These are phyloP conservation scores for Torulaspora indica DNA, from an alignment of 805 yeast genomes.

Conservation along the genomic window DNA sequence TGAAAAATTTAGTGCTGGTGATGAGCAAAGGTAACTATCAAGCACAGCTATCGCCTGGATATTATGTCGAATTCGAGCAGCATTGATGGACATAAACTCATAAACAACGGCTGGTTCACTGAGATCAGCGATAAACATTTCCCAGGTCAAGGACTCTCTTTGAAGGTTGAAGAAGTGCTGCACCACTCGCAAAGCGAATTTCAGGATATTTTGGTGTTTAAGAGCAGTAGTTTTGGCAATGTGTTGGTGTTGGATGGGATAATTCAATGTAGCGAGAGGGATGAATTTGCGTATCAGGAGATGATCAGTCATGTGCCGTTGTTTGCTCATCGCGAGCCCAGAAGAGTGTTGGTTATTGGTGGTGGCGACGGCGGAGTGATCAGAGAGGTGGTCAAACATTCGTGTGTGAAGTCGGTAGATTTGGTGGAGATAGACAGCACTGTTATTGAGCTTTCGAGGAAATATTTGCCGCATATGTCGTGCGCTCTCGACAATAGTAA, in stretches of 20 bases:
- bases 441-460: conserved; percentile 66
- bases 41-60: neutral
- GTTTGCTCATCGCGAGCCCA: conserved; percentile 70
- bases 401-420: conserved; percentile 56
- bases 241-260: conserved; percentile 87
- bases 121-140: conserved; percentile 67
- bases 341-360: conserved; percentile 78
- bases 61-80: conserved; percentile 18
- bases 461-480: conserved; percentile 77
- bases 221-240: conserved; percentile 73
- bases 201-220: conserved; percentile 79
- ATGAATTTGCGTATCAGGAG: conserved; percentile 92
- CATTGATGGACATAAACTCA: conserved; percentile 22
- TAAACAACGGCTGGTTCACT: conserved; percentile 72
- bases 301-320: conserved; percentile 82
- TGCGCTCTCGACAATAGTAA: conserved; percentile 56
- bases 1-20: neutral
- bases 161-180: conserved; percentile 60
- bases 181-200: conserved; percentile 62
- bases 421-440: conserved; percentile 87
- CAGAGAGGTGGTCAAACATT: conserved; percentile 79
- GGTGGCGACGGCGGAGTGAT: conserved; percentile 97
- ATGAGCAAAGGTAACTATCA: neutral
- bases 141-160: conserved; percentile 81
- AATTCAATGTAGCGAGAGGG: conserved; percentile 85